phyloP scores from a whole-genome alignment of 2,329 filamentous ascomycete genomes.

The Aphanoascus verrucosus region DNA sequence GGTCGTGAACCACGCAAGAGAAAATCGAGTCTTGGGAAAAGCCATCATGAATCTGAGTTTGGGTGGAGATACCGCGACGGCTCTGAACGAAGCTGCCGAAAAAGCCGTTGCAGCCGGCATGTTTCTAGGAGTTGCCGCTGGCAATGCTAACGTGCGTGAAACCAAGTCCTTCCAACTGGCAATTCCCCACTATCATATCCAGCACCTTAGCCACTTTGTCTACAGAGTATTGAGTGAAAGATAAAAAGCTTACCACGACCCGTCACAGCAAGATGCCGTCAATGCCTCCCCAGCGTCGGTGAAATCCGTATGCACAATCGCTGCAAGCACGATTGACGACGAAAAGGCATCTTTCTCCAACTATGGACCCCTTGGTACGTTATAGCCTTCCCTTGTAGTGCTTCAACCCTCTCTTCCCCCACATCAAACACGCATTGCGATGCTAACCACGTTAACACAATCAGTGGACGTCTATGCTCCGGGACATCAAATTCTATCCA shows the following conservation, averaged over 20 bases:
- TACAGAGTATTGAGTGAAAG: not conserved
- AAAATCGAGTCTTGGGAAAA: conserved; percentile 22
- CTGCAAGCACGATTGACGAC: conserved; percentile 27
- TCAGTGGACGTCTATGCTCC: conserved; percentile 48
- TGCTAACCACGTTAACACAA: not conserved
- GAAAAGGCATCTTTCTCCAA: conserved; percentile 33
- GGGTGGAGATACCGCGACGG: conserved; percentile 17
- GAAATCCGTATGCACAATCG: conserved; percentile 31
- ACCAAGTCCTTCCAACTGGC: not conserved
- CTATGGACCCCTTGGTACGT: conserved; percentile 29
- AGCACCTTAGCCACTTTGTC: not conserved
- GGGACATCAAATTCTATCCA: conserved; percentile 42
- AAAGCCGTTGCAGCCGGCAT: conserved; percentile 29
- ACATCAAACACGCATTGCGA: not conserved
- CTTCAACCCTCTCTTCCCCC: not conserved
- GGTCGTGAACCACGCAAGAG: conserved; percentile 26
- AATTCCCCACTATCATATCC: not conserved
- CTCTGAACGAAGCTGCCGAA: conserved; percentile 32
- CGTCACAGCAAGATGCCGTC: conserved; percentile 20
- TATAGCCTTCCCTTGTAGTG: not conserved
- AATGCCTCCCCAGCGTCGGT: conserved; percentile 32
- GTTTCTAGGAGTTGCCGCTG: conserved; percentile 34
- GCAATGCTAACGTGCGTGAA: conserved; percentile 22
- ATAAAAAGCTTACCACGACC: not conserved
- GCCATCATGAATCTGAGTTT: conserved; percentile 27